Evolutionary conservation across 75 land plant species (phyloP), one percentile per base, ranked within the genome.

Genomic region (Pinus tabuliformis): DNA sequence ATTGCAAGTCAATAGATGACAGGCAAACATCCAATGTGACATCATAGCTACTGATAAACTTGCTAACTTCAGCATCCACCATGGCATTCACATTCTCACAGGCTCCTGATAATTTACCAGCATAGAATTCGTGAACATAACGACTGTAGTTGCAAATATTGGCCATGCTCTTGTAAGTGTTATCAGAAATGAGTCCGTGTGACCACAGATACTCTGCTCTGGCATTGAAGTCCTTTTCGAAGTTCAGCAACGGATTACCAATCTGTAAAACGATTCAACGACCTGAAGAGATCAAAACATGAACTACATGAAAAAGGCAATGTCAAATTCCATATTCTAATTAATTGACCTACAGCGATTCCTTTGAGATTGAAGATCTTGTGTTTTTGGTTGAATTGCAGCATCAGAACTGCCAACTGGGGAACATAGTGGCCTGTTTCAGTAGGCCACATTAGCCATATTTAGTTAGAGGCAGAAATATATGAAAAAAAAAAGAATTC

Each of bases 301-400:
- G 54, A 49, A 11, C 52, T 7, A 45, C 52, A 49, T 9, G 1
- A 9, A 49, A 49, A 49, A 49, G 11, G 0, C 8, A 49, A 49
- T 1, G 54, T 12, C 54, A 49, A 49, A 2, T 62, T 59, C 28
- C 6, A 58, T 22, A 74, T 16, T 16, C n/a, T 16, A 57, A 49
- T 39, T 39, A 39, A 6, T 66, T 33, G 18, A 83, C 86, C 52
- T 77, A 86, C 88, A 20, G 80, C 77, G 18, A 86, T 54, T 20
- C 88, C 88, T 77, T 84, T 80, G 2, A 86, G 74, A 76, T 86
- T 86, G 76, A 86, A 79, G 21, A 75, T 58, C 30, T 39, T 66
- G 5, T 75, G 71, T 22, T 58, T 63, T 26, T 73, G 58, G 65
- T 86, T 84, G 22, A 21, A 60, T 20, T 76, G 72, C 36, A 83